phyloP scores from a whole-genome alignment of 306 rosid genomes.

The Gastrolobium bilobum region DNA sequence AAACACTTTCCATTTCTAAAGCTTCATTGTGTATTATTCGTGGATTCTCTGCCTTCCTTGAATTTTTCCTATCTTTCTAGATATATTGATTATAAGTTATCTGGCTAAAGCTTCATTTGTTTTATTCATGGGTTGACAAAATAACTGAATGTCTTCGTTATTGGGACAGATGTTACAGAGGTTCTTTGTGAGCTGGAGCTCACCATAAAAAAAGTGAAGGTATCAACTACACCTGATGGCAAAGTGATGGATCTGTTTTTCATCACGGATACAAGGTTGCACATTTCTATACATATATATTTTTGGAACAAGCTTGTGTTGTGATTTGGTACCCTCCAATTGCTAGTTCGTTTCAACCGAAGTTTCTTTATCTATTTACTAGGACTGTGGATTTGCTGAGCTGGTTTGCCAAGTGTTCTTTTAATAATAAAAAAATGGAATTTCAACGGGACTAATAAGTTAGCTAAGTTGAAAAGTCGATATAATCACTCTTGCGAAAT shows the following conservation, averaged over 20 bases:
- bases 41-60: conserved; percentile 1
- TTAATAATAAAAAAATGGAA: background rate
- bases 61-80: background rate
- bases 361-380: conserved; percentile 14
- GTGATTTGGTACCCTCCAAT: conserved; percentile 15
- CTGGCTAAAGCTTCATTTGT: conserved; percentile 8
- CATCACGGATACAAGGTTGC: conserved; percentile 89
- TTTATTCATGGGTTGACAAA: background rate
- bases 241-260: conserved; percentile 91
- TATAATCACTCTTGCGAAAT: conserved; percentile 27
- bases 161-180: conserved; percentile 77
- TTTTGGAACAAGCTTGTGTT: conserved; percentile 13
- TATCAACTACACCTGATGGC: conserved; percentile 96
- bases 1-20: background rate
- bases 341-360: conserved; percentile 26
- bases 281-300: conserved; percentile 33
- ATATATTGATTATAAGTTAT: conserved; percentile 26
- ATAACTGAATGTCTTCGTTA: conserved; percentile 35
- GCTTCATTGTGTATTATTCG: background rate
- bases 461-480: conserved; percentile 21
- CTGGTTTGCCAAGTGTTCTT: background rate
- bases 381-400: background rate
- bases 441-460: conserved; percentile 20
- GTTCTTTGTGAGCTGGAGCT: conserved; percentile 94
- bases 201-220: conserved; percentile 89